phyloP scores from a whole-genome alignment of 2,329 filamentous ascomycete genomes.

The Botrytis pseudocinerea region DNA sequence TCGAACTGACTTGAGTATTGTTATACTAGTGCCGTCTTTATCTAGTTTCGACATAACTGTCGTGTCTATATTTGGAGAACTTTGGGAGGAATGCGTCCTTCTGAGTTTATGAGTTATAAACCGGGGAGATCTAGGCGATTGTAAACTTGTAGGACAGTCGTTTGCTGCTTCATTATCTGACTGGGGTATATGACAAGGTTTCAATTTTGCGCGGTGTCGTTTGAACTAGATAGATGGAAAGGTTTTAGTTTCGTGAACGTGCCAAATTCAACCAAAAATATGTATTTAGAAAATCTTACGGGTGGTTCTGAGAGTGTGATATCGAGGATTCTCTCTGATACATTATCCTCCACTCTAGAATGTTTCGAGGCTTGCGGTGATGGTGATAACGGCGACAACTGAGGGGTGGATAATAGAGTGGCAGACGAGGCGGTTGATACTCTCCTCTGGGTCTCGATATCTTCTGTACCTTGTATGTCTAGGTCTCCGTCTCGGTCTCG shows the following conservation, averaged over 20 bases:
- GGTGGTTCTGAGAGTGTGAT: slow-evolving; percentile 33
- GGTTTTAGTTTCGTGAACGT: slow-evolving; percentile 1
- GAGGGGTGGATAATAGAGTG: not conserved
- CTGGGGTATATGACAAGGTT: slow-evolving; percentile 42
- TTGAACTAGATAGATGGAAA: slow-evolving; percentile 29
- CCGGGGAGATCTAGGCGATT: slow-evolving; percentile 48
- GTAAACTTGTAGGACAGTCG: slow-evolving; percentile 20
- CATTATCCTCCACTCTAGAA: slow-evolving; percentile 29
- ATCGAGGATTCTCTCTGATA: slow-evolving; percentile 15
- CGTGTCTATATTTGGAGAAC: slow-evolving; percentile 28
- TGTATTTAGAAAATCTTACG: not conserved
- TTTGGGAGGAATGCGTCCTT: slow-evolving; percentile 48
- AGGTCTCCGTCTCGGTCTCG: not conserved
- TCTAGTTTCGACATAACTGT: slow-evolving; percentile 21
- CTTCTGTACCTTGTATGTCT: not conserved
- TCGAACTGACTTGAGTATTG: slow-evolving; percentile 56
- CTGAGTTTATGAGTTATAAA: slow-evolving; percentile 53
- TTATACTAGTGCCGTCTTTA: slow-evolving; percentile 43
- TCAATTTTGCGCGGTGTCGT: slow-evolving; percentile 34
- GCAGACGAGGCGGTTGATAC: not conserved
- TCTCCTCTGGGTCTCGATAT: not conserved
- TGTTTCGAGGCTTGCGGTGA: slow-evolving; percentile 33
- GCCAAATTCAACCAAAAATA: not conserved
- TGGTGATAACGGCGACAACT: not conserved
- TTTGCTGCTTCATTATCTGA: slow-evolving; percentile 40